Percentiles rank a stretch among this genome's conserved stretches.
Conservation (phyloP, 2,329 filamentous ascomycete species). For the Periglandula ipomoeae region DNA sequence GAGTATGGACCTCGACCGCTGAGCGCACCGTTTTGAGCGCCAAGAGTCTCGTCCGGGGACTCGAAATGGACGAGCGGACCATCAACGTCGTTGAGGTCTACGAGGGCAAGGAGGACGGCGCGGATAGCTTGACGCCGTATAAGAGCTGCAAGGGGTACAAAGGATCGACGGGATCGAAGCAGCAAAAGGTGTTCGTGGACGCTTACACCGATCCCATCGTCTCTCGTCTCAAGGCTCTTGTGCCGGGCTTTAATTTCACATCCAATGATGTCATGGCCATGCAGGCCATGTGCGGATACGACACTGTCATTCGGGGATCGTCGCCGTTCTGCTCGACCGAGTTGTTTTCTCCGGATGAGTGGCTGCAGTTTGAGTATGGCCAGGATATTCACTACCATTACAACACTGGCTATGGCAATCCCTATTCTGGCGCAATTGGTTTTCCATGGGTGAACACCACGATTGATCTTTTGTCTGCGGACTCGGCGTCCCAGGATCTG, state of each 20-base stretch:
- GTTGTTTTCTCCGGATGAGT: slow-evolving; percentile 51
- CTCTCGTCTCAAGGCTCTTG: slow-evolving; percentile 43
- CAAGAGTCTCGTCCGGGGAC: slow-evolving; percentile 46
- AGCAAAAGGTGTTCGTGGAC: slow-evolving; percentile 40
- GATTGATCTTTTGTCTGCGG: slow-evolving; percentile 35
- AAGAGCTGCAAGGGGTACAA: slow-evolving; percentile 56
- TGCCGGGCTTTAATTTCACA: slow-evolving; percentile 53
- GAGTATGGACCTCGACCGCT: slow-evolving; percentile 54
- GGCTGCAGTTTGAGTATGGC: slow-evolving; percentile 58
- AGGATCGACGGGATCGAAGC: slow-evolving; percentile 44
- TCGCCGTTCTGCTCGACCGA: slow-evolving; percentile 52
- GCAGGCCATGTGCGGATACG: slow-evolving; percentile 58
- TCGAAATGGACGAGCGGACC: slow-evolving; percentile 41
- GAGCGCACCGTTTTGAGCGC: slow-evolving; percentile 52
- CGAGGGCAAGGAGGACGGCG: slow-evolving; percentile 47
- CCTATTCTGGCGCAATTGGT: slow-evolving; percentile 47
- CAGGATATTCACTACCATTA: slow-evolving; percentile 57
- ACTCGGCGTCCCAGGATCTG: slow-evolving; percentile 41
- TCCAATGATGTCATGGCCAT: slow-evolving; percentile 53
- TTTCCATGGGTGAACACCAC: slow-evolving; percentile 60
- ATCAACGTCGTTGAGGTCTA: slow-evolving; percentile 47
- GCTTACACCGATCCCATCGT: slow-evolving; percentile 52
- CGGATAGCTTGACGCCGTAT: slow-evolving; percentile 54
- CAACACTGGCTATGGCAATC: slow-evolving; percentile 56
- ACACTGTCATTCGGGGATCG: slow-evolving; percentile 52